Conservation (phyloP, 306 rosid species). For the Mucuna pruriens region DNA sequence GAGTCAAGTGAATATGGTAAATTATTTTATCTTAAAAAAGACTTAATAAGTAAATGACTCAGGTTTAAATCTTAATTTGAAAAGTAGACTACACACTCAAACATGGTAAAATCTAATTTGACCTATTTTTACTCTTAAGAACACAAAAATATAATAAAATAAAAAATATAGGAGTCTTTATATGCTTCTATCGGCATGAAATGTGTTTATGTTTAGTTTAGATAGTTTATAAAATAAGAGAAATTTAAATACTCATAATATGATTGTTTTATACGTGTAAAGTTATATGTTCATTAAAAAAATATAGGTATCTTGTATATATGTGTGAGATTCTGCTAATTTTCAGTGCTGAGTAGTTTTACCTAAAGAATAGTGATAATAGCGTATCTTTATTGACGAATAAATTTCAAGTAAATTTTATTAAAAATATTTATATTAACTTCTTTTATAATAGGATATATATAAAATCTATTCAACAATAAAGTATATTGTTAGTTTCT, state of each 20-base stretch:
- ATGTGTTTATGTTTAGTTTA: not conserved
- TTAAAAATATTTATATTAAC: not conserved
- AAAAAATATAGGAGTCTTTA: not conserved
- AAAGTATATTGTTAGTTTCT: not conserved
- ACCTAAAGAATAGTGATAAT: not conserved
- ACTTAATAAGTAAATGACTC: no score
- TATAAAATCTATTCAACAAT: not conserved
- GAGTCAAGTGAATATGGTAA: no score
- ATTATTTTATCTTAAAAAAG: no score
- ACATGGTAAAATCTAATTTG: not conserved
- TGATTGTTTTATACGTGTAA: no score
- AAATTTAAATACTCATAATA: not conserved
- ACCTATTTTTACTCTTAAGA: no score
- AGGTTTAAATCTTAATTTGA: not conserved
- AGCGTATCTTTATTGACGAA: not conserved
- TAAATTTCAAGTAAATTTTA: not conserved
- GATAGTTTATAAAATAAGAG: not conserved
- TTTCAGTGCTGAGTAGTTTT: not conserved
- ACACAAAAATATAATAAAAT: no score
- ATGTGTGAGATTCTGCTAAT: not conserved
- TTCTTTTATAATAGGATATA: not conserved
- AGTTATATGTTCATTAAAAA: not conserved
- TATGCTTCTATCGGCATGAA: not conserved
- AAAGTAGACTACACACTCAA: not conserved
- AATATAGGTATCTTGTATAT: not conserved